Evolutionary conservation across 2,329 filamentous ascomycete species (phyloP).

Genomic region (Botrytis aclada): DNA sequence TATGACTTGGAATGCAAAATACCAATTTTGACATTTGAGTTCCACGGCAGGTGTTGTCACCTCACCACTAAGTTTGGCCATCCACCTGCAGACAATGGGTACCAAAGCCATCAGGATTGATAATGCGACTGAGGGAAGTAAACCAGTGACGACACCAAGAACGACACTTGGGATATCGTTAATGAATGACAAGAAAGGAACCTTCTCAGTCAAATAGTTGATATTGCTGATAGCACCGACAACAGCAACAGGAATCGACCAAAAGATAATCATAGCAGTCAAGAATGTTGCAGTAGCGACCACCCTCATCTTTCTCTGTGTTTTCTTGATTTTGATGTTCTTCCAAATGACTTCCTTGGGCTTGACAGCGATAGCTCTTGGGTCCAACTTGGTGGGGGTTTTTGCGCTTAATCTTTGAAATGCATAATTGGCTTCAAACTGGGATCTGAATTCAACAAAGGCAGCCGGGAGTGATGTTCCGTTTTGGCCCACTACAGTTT

Average conservation of each 20-base stretch:
- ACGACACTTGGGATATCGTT: conserved; percentile 64
- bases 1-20: conserved; percentile 85
- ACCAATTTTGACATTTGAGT: conserved; percentile 82
- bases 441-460: conserved; percentile 83
- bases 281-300: conserved; percentile 68
- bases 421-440: conserved; percentile 79
- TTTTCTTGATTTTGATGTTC: conserved; percentile 78
- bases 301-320: conserved; percentile 71
- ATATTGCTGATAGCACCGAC: conserved; percentile 88
- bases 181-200: conserved; percentile 73
- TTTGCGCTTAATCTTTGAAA: conserved; percentile 83
- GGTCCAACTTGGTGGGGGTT: conserved; percentile 74
- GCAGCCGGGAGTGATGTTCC: conserved; percentile 57
- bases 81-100: conserved; percentile 74
- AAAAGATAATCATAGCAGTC: conserved; percentile 78
- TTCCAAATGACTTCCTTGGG: conserved; percentile 85
- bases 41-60: conserved; percentile 78
- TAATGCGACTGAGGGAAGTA: conserved; percentile 75
- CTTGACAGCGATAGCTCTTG: conserved; percentile 74
- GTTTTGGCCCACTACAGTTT: conserved; percentile 56
- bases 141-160: conserved; percentile 76
- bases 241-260: conserved; percentile 69
- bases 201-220: conserved; percentile 54
- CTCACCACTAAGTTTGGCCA: conserved; percentile 75
- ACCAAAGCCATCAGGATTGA: conserved; percentile 82